Evolutionary conservation across 2,329 filamentous ascomycete species (phyloP), one percentile per base, ranked within the genome.

Genomic region (Chalaropsis ovoidea): DNA sequence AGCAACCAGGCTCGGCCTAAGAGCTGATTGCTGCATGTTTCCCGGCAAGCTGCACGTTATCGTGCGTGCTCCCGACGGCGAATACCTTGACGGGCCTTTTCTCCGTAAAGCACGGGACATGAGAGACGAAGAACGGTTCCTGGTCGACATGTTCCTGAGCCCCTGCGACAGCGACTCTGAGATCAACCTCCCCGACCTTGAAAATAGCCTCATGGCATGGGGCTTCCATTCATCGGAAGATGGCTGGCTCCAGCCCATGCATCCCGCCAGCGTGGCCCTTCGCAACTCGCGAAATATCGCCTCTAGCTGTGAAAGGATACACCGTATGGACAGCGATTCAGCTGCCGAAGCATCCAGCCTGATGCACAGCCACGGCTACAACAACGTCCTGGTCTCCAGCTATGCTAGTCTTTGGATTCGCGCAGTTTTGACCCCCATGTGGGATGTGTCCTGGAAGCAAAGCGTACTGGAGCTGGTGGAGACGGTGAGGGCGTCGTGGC

Each of bases 1-100:
- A 17, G 92, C 90, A 0, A 80, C 83, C 65, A 82, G 88, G 45
- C 73, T 96, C 13, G 88, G 87, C 1, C 75, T 99, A 60, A 81
- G 87, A 70, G 90, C 92, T 0, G 83, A 85, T 42, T 90, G 89
- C 64, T 93, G 89, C 70, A 86, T 87, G 54, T 89, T 93, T 71
- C 90, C 93, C 2, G 88, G 85, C 69, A 91, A 96, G 72, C 89
- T 96, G 15, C 87, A 95, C 72, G 88, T 85, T 19, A 85, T 95
- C 63, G 84, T 97, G 13, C 79, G 82, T 62, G 82, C 88, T 4
- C 80, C 81, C 0, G 72, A 77, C 0, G 84, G 83, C 1, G 74
- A 82, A 70, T 84, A 85, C 41, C 75, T 91, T 62, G 82, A 90
- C 72, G 83, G 77, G 22, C 49, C 39, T 19, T 58, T 35, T 19